Evolutionary conservation across 2,329 filamentous ascomycete species (phyloP).

Genomic region (Epichloe bromicola): DNA sequence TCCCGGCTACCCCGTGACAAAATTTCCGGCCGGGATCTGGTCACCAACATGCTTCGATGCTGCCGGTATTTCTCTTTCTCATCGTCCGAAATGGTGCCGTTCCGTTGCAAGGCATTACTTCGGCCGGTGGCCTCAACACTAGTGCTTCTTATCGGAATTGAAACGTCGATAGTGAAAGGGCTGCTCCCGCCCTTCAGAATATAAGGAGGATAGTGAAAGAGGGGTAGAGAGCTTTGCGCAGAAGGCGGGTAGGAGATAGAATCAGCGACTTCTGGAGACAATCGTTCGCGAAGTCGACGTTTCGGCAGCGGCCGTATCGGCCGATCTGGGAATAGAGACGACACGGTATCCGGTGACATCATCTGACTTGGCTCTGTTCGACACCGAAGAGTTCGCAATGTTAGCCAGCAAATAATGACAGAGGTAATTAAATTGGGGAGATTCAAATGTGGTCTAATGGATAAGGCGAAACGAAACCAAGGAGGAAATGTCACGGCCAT

Average conservation of each 20-base stretch:
- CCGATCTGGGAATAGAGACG: slow-evolving; percentile 73
- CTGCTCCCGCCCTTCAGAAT: slow-evolving; percentile 34
- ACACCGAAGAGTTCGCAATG: slow-evolving; percentile 9
- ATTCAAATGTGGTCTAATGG: slow-evolving; percentile 5
- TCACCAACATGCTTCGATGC: slow-evolving; percentile 25
- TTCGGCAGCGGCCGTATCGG: slow-evolving; percentile 88
- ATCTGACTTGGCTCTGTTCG: slow-evolving; percentile 31
- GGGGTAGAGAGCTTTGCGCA: slow-evolving; percentile 54
- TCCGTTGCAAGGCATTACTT: slow-evolving; percentile 10
- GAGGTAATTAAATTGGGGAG: slow-evolving; percentile 8
- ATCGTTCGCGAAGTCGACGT: slow-evolving; percentile 71
- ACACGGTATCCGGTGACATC: slow-evolving; percentile 64
- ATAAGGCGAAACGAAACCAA: slow-evolving; percentile 2
- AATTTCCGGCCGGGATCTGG: slow-evolving; percentile 34
- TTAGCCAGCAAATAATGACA: slow-evolving; percentile 17
- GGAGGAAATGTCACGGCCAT: slow-evolving; percentile 1
- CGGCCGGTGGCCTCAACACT: background rate
- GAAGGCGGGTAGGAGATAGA: slow-evolving; percentile 72
- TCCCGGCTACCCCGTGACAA: slow-evolving; percentile 29
- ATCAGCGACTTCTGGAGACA: slow-evolving; percentile 74
- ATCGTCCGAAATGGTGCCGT: slow-evolving; percentile 6
- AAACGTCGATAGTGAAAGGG: slow-evolving; percentile 8
- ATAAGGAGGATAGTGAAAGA: slow-evolving; percentile 53
- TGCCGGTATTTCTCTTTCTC: slow-evolving; percentile 46
- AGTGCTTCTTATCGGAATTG: background rate